phyloP scores from a whole-genome alignment of 2,329 filamentous ascomycete genomes.

The Bisporella sp. region DNA sequence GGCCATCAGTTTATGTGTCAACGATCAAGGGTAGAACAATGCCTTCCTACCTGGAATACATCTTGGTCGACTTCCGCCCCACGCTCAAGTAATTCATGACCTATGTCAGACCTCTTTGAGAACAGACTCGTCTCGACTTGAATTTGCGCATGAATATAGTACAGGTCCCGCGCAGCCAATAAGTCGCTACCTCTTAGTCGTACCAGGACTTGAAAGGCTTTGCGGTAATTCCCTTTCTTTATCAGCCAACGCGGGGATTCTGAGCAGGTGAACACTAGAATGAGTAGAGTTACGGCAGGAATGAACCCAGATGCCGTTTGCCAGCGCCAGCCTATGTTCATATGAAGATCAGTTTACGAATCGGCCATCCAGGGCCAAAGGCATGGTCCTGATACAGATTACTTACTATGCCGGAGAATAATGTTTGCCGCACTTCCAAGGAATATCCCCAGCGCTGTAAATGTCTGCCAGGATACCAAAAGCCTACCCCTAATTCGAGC shows the following conservation, averaged over 20 bases:
- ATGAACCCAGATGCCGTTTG: slow-evolving; percentile 48
- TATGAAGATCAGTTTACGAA: slow-evolving; percentile 32
- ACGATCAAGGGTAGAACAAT: too few relatives aligned
- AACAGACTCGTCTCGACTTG: not conserved
- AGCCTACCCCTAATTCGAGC: slow-evolving; percentile 44
- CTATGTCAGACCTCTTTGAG: not conserved
- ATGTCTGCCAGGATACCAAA: slow-evolving; percentile 78
- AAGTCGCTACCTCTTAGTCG: slow-evolving; percentile 49
- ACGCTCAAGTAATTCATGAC: not conserved
- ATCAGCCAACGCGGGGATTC: slow-evolving; percentile 58
- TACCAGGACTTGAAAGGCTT: slow-evolving; percentile 47
- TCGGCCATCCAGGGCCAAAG: slow-evolving; percentile 40
- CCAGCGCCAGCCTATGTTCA: not conserved
- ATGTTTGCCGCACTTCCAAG: slow-evolving; percentile 31
- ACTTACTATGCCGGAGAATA: slow-evolving; percentile 44
- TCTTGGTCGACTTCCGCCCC: not conserved
- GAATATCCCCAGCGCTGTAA: slow-evolving; percentile 55
- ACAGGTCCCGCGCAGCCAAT: slow-evolving; percentile 54
- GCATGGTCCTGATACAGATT: too few relatives aligned
- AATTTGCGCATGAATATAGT: slow-evolving; percentile 45
- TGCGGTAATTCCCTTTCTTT: slow-evolving; percentile 37
- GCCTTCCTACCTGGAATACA: not conserved
- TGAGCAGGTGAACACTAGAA: slow-evolving; percentile 57
- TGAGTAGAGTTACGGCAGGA: slow-evolving; percentile 46
- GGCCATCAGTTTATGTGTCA: too few relatives aligned